Evolutionary conservation across 495 filamentous ascomycete species (phyloP).

Genomic region (Aspergillus kassunensis): DNA sequence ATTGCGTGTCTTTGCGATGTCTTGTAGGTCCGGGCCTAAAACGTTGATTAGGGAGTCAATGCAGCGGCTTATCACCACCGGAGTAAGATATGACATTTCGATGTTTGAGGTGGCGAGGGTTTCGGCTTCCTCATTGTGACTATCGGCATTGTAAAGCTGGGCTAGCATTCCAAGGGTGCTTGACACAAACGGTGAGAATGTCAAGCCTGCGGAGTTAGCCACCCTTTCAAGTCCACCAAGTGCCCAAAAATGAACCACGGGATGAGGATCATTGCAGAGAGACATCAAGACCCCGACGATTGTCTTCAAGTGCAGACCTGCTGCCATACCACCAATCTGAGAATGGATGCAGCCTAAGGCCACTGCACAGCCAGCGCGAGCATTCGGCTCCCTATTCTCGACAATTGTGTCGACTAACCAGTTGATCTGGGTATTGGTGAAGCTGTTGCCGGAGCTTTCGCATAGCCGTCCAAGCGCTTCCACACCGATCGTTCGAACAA

Average conservation of each 20-base stretch:
- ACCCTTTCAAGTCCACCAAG: slow-evolving; percentile 83
- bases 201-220: slow-evolving; percentile 87
- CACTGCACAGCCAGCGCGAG: slow-evolving; percentile 89
- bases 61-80: slow-evolving; percentile 77
- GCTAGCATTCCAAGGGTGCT: slow-evolving; percentile 89
- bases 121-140: slow-evolving; percentile 80
- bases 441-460: slow-evolving; percentile 78
- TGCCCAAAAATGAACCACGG: slow-evolving; percentile 93
- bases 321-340: slow-evolving; percentile 96
- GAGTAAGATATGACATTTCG: slow-evolving; percentile 75
- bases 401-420: slow-evolving; percentile 92
- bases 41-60: slow-evolving; percentile 97
- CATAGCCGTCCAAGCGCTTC: slow-evolving; percentile 89
- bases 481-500: slow-evolving; percentile 78
- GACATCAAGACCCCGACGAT: slow-evolving; percentile 95
- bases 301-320: slow-evolving; percentile 93
- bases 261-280: slow-evolving; percentile 91
- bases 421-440: slow-evolving; percentile 86
- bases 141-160: slow-evolving; percentile 85
- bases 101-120: slow-evolving; percentile 80
- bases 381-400: slow-evolving; percentile 84
- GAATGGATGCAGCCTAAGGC: slow-evolving; percentile 91
- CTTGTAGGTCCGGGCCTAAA: slow-evolving; percentile 90
- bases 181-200: slow-evolving; percentile 84
- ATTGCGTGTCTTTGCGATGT: slow-evolving; percentile 85